Evolutionary conservation across 495 filamentous ascomycete species (phyloP), one percentile per base, ranked within the genome.

Genomic region (Trichoderma asperelloides): DNA sequence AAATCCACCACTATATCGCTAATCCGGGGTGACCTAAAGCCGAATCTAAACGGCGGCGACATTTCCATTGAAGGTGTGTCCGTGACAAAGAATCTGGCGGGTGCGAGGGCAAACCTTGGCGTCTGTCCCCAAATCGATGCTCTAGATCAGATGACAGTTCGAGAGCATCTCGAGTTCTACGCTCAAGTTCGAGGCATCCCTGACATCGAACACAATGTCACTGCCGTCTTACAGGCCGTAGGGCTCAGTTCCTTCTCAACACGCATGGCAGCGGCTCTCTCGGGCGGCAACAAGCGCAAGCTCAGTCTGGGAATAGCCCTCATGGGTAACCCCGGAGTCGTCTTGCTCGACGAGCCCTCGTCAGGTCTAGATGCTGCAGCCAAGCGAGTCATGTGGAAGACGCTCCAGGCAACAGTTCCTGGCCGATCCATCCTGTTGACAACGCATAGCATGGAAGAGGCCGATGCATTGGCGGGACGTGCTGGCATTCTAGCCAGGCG

Each of bases 1-100:
- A 96, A 96, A 72, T 89, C 86, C 5, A 95, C 91, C 5, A 94
- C 88, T 8, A 93, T 96, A 75, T 88, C 84, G 21, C 79, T 96
- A 45, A 90, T 96, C 74, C 85, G 92, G 67, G 92, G 91, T n/a
- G 92, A 96, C 70, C 81, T 93, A 64, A 83, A 85, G 39, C 91
- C 91, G 0, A 80, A 81, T 55, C 74, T 76, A 41, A 78, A 79
- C 66, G 76, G 78, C 40, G 88, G 89, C 66, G 88, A 92, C 64
- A 84, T 96, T 47, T 85, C 89, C 33, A 87, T 96, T 65, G 90
- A 95, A 72, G 80, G 89, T 69, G 82, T 86, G 33, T 87, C 86
- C 27, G 85, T 96, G 60, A 84, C 84, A 33, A 81, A 78, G 43
- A 80, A 87, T 65, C 85, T 90, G 27, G 84, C 85, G 3, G 76